Base-by-base conservation (phyloP, 2,329 filamentous ascomycete species). In the Trichoderma sp. region DNA sequence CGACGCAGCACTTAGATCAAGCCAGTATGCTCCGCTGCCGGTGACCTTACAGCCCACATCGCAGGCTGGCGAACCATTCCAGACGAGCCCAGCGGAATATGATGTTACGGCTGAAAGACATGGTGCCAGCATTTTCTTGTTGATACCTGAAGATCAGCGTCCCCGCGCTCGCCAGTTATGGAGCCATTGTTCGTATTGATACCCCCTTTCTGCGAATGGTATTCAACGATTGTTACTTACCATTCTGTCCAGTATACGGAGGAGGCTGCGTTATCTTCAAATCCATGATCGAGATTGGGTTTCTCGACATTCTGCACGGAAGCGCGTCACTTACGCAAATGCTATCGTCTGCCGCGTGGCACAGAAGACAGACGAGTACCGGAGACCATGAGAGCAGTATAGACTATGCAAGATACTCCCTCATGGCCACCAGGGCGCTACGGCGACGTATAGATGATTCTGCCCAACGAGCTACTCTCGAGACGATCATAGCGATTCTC, bases 191-290 rank as follows among this genome's bases (percentile, higher is more conserved):
- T 54, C 48, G 59, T 62, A 7, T 2, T 39, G 28, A 19, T 45
- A 3, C 10, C 7, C 21, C 24, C 47, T 9, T 21, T 15, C 28
- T 5, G 10, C 19, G 10, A 24, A 24, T 24, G 21, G 21, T 12
- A 5, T n/a, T 15, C 0, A 2, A 15, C 14, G n/a, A 34, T 6
- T 24, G 24, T 45, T 54, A 14, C 47, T 52, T 26, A 52, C 2
- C 17, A 12, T 5, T 24, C 9, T 24, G 5, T 54, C 12, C 10
- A 62, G 59, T 62, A 21, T 62, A 62, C 17, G 59, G 44, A 12
- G 56, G 59, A 45, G 39, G 59, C 39, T 62, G 59, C 15, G 59
- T 62, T n/a, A 44, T 62, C 59, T 62, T 62, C 59, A 62, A 62
- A 24, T 54, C 59, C 0, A 62, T 62, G 59, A 54, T 62, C 34